A percentile compares a stretch with the other conserved stretches of the same genome.
phyloP scores from a whole-genome alignment of 1,284 basidiomycete species.

The Trichosporon ovoides region DNA sequence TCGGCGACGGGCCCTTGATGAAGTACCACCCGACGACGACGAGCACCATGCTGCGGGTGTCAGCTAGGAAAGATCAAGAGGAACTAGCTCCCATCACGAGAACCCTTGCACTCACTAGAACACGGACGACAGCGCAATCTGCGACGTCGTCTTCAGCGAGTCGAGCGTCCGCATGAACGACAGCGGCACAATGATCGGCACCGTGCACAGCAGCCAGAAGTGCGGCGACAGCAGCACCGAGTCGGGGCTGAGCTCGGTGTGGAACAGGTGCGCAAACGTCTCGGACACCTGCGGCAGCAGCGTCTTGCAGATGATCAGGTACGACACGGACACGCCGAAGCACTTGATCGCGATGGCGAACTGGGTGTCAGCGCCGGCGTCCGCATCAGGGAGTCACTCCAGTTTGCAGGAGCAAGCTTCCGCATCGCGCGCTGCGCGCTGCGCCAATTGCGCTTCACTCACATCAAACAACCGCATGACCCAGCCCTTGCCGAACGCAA shows the following conservation, averaged over 20 bases:
- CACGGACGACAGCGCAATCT: constrained; percentile 48
- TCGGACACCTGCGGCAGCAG: constrained; percentile 90
- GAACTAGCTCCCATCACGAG: no score
- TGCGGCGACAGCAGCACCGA: constrained; percentile 63
- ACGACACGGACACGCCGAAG: constrained; percentile 94
- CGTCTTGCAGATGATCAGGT: constrained; percentile 85
- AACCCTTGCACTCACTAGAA: constrained; percentile 60
- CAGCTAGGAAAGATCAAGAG: not conserved
- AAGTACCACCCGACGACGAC: constrained; percentile 53
- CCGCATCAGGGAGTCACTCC: no score
- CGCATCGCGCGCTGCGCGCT: not conserved
- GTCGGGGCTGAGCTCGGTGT: constrained; percentile 54
- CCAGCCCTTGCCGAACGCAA: constrained; percentile 63
- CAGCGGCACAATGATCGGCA: constrained; percentile 79
- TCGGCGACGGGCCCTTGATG: constrained; percentile 40
- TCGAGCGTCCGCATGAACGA: constrained; percentile 81
- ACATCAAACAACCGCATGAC: constrained; percentile 45
- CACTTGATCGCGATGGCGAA: constrained; percentile 93
- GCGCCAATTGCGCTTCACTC: constrained; percentile 16
- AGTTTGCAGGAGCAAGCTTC: not conserved
- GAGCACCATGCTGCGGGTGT: constrained; percentile 57
- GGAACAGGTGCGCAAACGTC: constrained; percentile 70
- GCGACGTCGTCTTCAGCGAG: constrained; percentile 51
- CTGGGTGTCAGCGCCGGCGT: no score
- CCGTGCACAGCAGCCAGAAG: constrained; percentile 76